These are phyloP conservation scores for Gymnopilus dilepis DNA, from an alignment of 768 basidiomycete genomes.

Conservation along the genomic window DNA sequence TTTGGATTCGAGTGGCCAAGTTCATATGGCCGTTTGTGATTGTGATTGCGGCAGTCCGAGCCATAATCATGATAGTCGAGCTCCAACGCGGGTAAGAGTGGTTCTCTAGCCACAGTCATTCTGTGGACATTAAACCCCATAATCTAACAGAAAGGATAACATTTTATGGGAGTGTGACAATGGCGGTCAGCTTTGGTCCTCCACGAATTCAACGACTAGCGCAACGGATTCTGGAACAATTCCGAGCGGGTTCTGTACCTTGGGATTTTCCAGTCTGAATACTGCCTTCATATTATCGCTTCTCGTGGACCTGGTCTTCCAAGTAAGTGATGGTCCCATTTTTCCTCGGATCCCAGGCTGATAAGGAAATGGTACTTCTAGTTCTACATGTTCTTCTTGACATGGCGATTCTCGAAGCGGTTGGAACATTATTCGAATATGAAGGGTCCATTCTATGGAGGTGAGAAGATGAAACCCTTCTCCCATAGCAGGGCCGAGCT, in stretches of 20 bases:
- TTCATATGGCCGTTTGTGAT: slow-evolving; percentile 77
- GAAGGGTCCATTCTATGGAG: slow-evolving; percentile 67
- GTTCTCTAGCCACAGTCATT: slow-evolving; percentile 17
- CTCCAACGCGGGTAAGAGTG: slow-evolving; percentile 67
- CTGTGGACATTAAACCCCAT: slow-evolving; percentile 27
- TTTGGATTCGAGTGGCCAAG: slow-evolving; percentile 66
- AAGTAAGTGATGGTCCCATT: slow-evolving; percentile 49
- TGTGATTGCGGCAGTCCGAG: slow-evolving; percentile 65
- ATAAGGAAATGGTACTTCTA: slow-evolving; percentile 37
- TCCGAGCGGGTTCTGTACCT: slow-evolving; percentile 60
- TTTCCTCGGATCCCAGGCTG: slow-evolving; percentile 26
- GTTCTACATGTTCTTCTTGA: slow-evolving; percentile 80
- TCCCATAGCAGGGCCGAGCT: slow-evolving; percentile 23
- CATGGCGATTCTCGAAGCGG: slow-evolving; percentile 75
- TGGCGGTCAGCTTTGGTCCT: slow-evolving; percentile 67
- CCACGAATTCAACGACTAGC: slow-evolving; percentile 44
- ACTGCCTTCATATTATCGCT: slow-evolving; percentile 69
- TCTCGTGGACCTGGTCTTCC: slow-evolving; percentile 68
- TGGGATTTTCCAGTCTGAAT: slow-evolving; percentile 65
- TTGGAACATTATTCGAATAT: slow-evolving; percentile 69
- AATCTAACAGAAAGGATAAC: slow-evolving; percentile 58
- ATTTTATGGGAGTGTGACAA: slow-evolving; percentile 77
- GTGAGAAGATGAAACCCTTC: slow-evolving; percentile 44
- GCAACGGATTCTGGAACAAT: slow-evolving; percentile 44
- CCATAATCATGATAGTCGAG: slow-evolving; percentile 75